Evolutionary conservation across 2,329 filamentous ascomycete species (phyloP), one percentile per base, ranked within the genome.

Genomic region (Aureobasidium musti): DNA sequence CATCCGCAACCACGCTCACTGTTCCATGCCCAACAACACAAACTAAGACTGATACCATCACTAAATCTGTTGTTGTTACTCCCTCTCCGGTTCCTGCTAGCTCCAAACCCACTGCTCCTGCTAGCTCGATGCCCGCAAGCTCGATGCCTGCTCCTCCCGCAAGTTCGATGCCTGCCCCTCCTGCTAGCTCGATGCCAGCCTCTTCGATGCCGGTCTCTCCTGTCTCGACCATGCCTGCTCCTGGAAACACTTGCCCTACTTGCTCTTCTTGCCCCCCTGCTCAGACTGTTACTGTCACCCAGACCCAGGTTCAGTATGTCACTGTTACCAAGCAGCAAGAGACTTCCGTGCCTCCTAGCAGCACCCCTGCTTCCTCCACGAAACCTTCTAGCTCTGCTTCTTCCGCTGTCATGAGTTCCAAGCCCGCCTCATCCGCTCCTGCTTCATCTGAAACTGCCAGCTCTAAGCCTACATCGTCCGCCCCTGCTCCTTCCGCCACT

Each of bases 1-100:
- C 50, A 11, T 52, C 67, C 11, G n/a, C n/a, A n/a, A 68, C 67
- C 1, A 68, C 67, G 6, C 33, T 68, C 30, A 67, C 64, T n/a
- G 54, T 68, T 33, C 41, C 64, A 33, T 50, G 39, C 21, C 53
- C 64, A 8, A 63, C 50, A n/a, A 68, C 67, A 41, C 41, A 47
- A 14, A 45, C 45, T 23, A 39, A 39, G 35, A 39, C 35, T 14
- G 35, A 39, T 14, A 39, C 35, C 14, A 53, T 63, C 19, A 67
- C 67, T 11, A 61, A 61, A 11, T 26, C 57, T 6, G 30, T 37
- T 2, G 26, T 61, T 35, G n/a, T 61, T 26, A 35, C 60, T 41
- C 47, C 28, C 28, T 52, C 49, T 14, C 19, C 59, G 33, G 61
- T 19, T 33, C 28, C 30, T 21, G 10, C 19, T 13, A 52, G 11